phyloP scores from a whole-genome alignment of 2,329 filamentous ascomycete species.

The Hypoxylon sp. region DNA sequence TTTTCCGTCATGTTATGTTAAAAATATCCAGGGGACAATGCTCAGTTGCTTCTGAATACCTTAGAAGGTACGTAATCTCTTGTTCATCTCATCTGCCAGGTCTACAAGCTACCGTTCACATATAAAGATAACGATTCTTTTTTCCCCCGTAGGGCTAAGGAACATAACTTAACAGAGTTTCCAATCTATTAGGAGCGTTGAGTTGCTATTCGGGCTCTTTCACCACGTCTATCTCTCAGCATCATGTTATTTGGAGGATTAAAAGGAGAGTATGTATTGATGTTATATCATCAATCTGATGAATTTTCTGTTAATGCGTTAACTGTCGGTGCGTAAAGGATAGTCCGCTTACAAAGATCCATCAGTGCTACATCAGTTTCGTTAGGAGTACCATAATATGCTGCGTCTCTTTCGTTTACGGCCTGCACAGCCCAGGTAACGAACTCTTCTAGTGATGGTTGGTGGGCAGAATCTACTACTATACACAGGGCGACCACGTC shows the following conservation, averaged over 20 bases:
- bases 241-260: no score
- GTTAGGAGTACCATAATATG: background rate
- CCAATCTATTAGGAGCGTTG: no score
- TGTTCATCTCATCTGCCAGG: no score
- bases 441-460: conserved; percentile 1
- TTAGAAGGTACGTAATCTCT: no score
- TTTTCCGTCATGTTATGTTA: no score
- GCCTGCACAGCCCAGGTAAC: background rate
- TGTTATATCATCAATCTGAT: background rate
- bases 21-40: no score
- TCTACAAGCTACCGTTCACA: no score
- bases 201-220: background rate
- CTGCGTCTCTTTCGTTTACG: background rate
- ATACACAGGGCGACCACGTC: conserved; percentile 19
- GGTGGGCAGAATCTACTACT: background rate
- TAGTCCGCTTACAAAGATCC: background rate
- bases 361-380: background rate
- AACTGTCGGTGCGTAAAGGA: background rate
- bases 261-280: no score
- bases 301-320: background rate
- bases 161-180: background rate
- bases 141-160: no score
- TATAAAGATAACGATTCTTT: no score
- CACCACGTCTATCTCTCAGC: background rate
- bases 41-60: no score